Base-by-base conservation (phyloP, 2,329 filamentous ascomycete species). In the Plectosphaerella cucumerina region DNA sequence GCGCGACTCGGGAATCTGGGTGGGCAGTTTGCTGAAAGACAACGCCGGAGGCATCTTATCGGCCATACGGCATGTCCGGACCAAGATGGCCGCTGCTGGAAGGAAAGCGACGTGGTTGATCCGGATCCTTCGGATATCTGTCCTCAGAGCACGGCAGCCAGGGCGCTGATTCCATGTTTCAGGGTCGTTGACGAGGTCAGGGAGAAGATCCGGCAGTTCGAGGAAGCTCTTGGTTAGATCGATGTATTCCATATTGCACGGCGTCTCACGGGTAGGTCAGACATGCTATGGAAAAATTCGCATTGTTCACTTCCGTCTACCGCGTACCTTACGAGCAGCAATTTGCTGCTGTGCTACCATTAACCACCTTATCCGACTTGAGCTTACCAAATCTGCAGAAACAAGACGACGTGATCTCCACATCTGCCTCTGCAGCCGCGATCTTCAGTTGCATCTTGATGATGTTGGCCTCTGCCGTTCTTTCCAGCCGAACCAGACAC, bases 401-500 rank as follows among this genome's bases (percentile, higher is more conserved):
- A 50, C 69, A 72, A 8, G 68, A 71, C 12, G 69, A 62, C 6
- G 57, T 59, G 8, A 71, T 57, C 1, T 58, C 59, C 12, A 66
- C 54, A 48, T 70, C 66, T 0, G 66, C 62, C 6, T 51, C 54
- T 6, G 51, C 54, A 12, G 59, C 17, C 2, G 61, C 63, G 6
- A 43, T 26, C 12, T 63, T 59, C 5, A 68, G 52, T 43, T 61
- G 57, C 6, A 56, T 58, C 21, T 58, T 59, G 6, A 66, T 49
- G n/a, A 63, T 59, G 10, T 58, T 52, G 1, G 73, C 74, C 49
- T 76, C 74, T 0, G 56, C 60, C 1, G 44, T 45, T 10, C 74
- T 67, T 0, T 78, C 81, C 15, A 86, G 62, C 52, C 70, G 78
- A 2, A 73, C 56, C 47, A 90, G 62, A 60, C 87, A 89, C 66